Evolutionary conservation across 768 basidiomycete species (phyloP).

Genomic region (Suillus luteus): DNA sequence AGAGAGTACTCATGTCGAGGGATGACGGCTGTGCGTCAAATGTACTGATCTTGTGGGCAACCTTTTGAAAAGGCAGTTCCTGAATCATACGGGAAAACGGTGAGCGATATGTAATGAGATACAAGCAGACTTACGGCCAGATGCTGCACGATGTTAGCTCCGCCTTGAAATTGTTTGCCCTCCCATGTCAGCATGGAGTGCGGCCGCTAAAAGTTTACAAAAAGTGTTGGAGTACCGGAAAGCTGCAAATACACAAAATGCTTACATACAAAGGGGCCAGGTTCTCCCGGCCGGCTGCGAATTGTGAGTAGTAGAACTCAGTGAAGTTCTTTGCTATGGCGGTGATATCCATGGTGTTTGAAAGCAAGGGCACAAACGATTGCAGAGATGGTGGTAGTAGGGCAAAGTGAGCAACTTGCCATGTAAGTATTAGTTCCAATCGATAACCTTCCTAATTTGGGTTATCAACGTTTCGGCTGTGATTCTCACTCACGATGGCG

Average conservation of each 20-base stretch:
- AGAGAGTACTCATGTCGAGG: slow-evolving; percentile 50
- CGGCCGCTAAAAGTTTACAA: slow-evolving; percentile 54
- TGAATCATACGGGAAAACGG: slow-evolving; percentile 29
- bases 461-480: slow-evolving; percentile 11
- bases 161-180: slow-evolving; percentile 57
- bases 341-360: slow-evolving; percentile 71
- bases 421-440: neutral
- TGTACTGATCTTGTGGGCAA: slow-evolving; percentile 80
- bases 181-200: slow-evolving; percentile 89
- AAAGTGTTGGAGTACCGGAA: slow-evolving; percentile 33
- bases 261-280: slow-evolving; percentile 79
- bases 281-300: slow-evolving; percentile 60
- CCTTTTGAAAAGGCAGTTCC: slow-evolving; percentile 80
- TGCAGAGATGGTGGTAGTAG: slow-evolving; percentile 14
- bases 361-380: slow-evolving; percentile 20
- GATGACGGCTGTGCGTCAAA: slow-evolving; percentile 88
- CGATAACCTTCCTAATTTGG: slow-evolving; percentile 23
- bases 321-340: slow-evolving; percentile 77
- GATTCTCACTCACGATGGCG: slow-evolving; percentile 14
- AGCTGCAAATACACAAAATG: slow-evolving; percentile 22
- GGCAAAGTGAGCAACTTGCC: slow-evolving; percentile 4
- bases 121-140: slow-evolving; percentile 51
- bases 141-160: slow-evolving; percentile 63
- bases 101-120: neutral
- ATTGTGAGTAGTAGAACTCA: slow-evolving; percentile 80